A percentile compares a stretch with the other conserved stretches of the same genome.
These are phyloP conservation scores for Rhodomyrtus tomentosa DNA, from an alignment of 345 rosid species.

Conservation along the genomic window DNA sequence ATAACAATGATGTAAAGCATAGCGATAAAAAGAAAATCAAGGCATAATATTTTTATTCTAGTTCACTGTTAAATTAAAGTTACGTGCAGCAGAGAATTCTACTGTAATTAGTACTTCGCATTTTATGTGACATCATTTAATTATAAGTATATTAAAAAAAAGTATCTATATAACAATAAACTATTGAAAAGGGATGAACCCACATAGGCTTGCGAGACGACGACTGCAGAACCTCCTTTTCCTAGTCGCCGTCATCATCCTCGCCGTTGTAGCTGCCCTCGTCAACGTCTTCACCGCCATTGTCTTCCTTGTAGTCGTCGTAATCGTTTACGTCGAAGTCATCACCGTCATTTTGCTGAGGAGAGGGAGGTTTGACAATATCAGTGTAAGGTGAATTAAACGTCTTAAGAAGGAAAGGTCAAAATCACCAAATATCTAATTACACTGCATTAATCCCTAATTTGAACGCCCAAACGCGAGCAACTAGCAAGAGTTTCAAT, in stretches of 20 bases:
- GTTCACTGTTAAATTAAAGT: no score
- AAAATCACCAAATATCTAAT: background rate
- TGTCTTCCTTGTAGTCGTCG: constrained; percentile 5
- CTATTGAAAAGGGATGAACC: no score
- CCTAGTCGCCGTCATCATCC: no score
- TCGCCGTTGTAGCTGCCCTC: background rate
- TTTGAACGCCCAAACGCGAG: background rate
- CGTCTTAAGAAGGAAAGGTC: background rate
- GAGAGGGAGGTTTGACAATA: background rate
- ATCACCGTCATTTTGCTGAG: background rate
- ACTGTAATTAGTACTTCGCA: no score
- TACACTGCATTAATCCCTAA: background rate
- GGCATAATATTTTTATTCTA: no score
- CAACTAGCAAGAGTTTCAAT: background rate
- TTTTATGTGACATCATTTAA: no score
- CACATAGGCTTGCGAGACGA: no score
- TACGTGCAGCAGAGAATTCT: no score
- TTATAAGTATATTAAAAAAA: no score
- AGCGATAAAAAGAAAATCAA: no score
- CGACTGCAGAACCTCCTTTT: background rate
- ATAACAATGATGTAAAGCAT: no score
- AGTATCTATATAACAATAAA: no score
- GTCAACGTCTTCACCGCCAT: constrained; percentile 23
- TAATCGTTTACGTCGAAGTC: background rate
- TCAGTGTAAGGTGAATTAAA: background rate